Evolutionary conservation across 2,329 filamentous ascomycete genomes (phyloP).

Genomic region (Colletotrichum tabaci): DNA sequence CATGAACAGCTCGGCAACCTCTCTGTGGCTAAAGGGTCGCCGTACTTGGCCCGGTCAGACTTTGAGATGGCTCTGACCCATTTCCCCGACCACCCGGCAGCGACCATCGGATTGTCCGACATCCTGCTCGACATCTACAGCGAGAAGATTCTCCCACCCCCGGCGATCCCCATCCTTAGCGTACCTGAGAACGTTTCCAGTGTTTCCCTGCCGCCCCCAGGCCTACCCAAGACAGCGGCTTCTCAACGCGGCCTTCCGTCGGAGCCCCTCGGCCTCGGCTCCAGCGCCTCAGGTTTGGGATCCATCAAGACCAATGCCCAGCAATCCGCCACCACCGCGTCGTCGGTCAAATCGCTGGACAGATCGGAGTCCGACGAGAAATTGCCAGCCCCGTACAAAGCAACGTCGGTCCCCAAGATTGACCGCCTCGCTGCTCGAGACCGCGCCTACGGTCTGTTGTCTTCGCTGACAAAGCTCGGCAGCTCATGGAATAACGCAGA

Average conservation of each 20-base stretch:
- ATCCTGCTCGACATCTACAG: conserved; percentile 90
- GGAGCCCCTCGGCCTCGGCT: conserved; percentile 63
- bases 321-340: conserved; percentile 31
- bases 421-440: conserved; percentile 93
- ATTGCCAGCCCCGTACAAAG: conserved; percentile 68
- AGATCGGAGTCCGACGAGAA: conserved; percentile 53
- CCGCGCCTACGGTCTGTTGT: conserved; percentile 87
- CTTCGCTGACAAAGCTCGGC: conserved; percentile 86
- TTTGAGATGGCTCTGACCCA: conserved; percentile 89
- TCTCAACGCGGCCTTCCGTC: conserved; percentile 54
- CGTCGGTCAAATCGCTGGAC: conserved; percentile 40
- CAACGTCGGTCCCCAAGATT: conserved; percentile 76
- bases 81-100: conserved; percentile 83
- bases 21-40: conserved; percentile 71
- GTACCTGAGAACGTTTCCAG: conserved; percentile 49
- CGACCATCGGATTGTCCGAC: conserved; percentile 86
- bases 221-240: conserved; percentile 25
- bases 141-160: conserved; percentile 74
- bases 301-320: conserved; percentile 41
- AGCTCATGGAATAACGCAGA: conserved; percentile 92
- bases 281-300: conserved; percentile 14
- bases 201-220: conserved; percentile 22
- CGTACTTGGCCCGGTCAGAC: conserved; percentile 79
- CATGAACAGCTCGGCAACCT: conserved; percentile 75
- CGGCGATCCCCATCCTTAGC: conserved; percentile 64